A percentile compares a stretch with the other conserved stretches of the same genome.
These are phyloP conservation scores for Fusarium circinatum DNA, from an alignment of 2,329 filamentous ascomycete genomes.

Conservation along the genomic window DNA sequence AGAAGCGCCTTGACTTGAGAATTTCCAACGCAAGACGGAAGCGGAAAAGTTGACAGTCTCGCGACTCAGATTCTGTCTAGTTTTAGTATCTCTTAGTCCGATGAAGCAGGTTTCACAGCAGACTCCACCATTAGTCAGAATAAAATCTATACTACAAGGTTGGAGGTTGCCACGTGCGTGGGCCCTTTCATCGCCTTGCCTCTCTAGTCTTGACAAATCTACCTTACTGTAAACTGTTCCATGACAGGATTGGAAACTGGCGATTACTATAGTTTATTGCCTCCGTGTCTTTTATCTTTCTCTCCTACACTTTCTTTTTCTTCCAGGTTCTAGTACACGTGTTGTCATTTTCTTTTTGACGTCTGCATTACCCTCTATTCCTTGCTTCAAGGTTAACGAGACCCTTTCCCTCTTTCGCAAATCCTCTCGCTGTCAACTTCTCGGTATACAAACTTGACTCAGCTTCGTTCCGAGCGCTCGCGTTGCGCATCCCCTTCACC, in stretches of 20 bases:
- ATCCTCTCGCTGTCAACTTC: background rate
- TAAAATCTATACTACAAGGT: constrained; percentile 17
- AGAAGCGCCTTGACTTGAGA: background rate
- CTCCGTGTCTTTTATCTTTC: constrained; percentile 25
- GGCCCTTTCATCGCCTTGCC: constrained; percentile 44
- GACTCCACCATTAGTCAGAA: background rate
- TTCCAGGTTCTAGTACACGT: constrained; percentile 1
- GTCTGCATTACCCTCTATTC: constrained; percentile 13
- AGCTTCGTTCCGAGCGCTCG: constrained; percentile 28
- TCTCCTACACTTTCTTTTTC: constrained; percentile 26
- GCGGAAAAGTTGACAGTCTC: constrained; percentile 12
- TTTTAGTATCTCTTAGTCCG: background rate
- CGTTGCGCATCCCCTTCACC: constrained; percentile 39
- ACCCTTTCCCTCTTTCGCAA: constrained; percentile 25
- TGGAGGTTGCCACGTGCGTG: constrained; percentile 48
- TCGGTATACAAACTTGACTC: constrained; percentile 18
- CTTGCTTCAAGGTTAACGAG: constrained; percentile 10
- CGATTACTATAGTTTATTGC: constrained; percentile 27
- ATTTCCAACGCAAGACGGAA: constrained; percentile 4
- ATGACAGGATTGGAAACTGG: constrained; percentile 44
- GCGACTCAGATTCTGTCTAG: constrained; percentile 10
- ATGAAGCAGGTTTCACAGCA: background rate
- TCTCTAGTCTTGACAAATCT: constrained; percentile 43
- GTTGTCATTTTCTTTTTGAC: constrained; percentile 13
- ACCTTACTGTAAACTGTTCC: constrained; percentile 26